Evolutionary conservation across 805 yeast species (phyloP).

Genomic region (Lipomyces oligophaga): DNA sequence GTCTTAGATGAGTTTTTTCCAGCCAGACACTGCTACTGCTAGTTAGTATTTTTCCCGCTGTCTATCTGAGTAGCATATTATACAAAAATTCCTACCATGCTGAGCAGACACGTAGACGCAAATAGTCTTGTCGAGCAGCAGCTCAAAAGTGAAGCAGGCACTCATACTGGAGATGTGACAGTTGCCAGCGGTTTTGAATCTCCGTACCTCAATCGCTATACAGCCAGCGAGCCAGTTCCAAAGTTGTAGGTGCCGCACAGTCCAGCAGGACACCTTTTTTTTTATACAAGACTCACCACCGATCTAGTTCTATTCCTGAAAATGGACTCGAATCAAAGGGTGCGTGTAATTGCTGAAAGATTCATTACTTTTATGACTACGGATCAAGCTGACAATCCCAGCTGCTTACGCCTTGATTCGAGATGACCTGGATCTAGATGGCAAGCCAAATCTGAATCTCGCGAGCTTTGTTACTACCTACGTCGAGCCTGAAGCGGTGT

Average conservation of each 20-base stretch:
- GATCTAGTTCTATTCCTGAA: conserved; percentile 18
- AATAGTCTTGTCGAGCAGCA: conserved; percentile 37
- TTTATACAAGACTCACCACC: neutral
- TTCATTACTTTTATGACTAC: neutral
- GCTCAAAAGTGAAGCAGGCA: conserved; percentile 15
- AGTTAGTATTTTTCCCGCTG: neutral
- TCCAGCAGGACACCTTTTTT: neutral
- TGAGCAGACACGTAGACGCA: conserved; percentile 43
- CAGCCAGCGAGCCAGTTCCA: conserved; percentile 25
- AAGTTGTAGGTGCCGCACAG: conserved; percentile 5
- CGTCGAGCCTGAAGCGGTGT: conserved; percentile 50
- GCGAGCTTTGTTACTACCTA: conserved; percentile 81
- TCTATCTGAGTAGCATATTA: neutral
- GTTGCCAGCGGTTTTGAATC: no score
- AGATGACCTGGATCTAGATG: conserved; percentile 77
- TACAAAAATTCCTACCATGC: no score
- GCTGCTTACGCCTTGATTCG: conserved; percentile 60
- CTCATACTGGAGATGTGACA: neutral
- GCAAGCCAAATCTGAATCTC: conserved; percentile 74
- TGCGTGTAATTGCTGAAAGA: neutral
- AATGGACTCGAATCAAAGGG: conserved; percentile 19
- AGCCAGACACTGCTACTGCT: neutral
- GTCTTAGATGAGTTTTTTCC: neutral
- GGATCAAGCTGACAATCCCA: neutral
- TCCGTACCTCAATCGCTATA: conserved; percentile 29